These are phyloP conservation scores for Kwoniella shandongensis DNA, from an alignment of 768 basidiomycete genomes.

Conservation along the genomic window DNA sequence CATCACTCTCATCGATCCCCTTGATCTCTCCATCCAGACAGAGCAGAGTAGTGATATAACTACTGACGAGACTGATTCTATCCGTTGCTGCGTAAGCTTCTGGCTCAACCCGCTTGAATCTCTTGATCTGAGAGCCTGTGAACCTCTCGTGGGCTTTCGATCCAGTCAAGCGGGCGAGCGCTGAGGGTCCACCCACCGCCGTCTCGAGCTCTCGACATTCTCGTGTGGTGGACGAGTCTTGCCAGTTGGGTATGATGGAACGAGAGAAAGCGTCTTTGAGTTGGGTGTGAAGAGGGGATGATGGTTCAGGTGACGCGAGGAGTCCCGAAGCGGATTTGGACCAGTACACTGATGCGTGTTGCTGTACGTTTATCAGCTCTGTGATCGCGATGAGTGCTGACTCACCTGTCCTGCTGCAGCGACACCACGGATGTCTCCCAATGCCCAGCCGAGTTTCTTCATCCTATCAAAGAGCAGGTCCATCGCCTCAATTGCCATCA, in stretches of 20 bases:
- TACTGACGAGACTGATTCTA: slow-evolving; percentile 76
- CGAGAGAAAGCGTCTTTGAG: slow-evolving; percentile 70
- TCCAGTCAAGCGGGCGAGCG: slow-evolving; percentile 72
- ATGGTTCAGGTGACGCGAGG: slow-evolving; percentile 61
- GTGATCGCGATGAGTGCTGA: slow-evolving; percentile 58
- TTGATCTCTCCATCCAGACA: slow-evolving; percentile 65
- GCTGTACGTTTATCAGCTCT: slow-evolving; percentile 54
- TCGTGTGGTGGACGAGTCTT: slow-evolving; percentile 77
- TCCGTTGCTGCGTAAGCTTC: slow-evolving; percentile 60
- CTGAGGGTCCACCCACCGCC: slow-evolving; percentile 68
- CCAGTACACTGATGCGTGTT: slow-evolving; percentile 83
- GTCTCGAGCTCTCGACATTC: slow-evolving; percentile 72
- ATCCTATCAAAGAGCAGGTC: slow-evolving; percentile 66
- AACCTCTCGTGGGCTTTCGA: slow-evolving; percentile 85
- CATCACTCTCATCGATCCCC: slow-evolving; percentile 82
- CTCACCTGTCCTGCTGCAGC: slow-evolving; percentile 42
- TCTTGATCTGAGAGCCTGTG: slow-evolving; percentile 79
- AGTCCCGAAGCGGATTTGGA: slow-evolving; percentile 60
- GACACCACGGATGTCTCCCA: slow-evolving; percentile 30
- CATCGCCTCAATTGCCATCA: slow-evolving; percentile 81
- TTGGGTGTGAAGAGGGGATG: slow-evolving; percentile 61
- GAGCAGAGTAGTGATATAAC: slow-evolving; percentile 79
- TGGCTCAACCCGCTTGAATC: slow-evolving; percentile 57
- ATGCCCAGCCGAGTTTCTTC: slow-evolving; percentile 35
- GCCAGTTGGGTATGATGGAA: slow-evolving; percentile 77